These are phyloP conservation scores for Daldinia bambusicola DNA, from an alignment of 495 filamentous ascomycete species.

Conservation along the genomic window DNA sequence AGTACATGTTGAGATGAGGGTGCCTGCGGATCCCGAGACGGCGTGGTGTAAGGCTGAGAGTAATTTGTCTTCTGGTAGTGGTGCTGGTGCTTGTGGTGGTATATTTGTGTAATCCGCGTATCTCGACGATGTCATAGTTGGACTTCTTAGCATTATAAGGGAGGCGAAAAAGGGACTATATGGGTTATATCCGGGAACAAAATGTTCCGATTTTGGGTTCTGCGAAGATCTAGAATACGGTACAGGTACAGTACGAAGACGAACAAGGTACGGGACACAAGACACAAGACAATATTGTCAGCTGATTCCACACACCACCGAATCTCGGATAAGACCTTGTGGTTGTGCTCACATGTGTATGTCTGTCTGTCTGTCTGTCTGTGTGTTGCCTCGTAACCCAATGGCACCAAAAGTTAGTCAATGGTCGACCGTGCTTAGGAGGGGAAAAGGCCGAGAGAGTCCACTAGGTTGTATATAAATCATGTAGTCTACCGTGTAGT, in stretches of 20 bases:
- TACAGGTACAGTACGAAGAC: neutral
- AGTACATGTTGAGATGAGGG: conserved; percentile 80
- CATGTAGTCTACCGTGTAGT: conserved; percentile 17
- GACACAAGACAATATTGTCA: conserved; percentile 6
- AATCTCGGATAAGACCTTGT: conserved; percentile 27
- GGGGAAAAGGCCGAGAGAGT: conserved; percentile 1
- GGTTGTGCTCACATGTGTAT: conserved; percentile 17
- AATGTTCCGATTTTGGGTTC: conserved; percentile 35
- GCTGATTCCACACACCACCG: conserved; percentile 29
- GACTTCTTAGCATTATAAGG: conserved; percentile 19
- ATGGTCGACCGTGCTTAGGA: conserved; percentile 32
- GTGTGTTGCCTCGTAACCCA: conserved; percentile 16
- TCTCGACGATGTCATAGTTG: conserved; percentile 35
- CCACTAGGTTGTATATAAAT: conserved; percentile 27
- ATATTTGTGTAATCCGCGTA: conserved; percentile 21
- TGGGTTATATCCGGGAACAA: conserved; percentile 30
- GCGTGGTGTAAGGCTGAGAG: conserved; percentile 93
- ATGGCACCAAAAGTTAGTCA: conserved; percentile 35
- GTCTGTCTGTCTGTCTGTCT: neutral
- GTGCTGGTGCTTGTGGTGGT: conserved; percentile 5
- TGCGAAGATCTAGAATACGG: conserved; percentile 21
- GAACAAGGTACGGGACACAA: neutral
- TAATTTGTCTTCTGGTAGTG: conserved; percentile 50
- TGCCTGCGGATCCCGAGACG: conserved; percentile 79
- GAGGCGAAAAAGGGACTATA: conserved; percentile 10